Percentiles rank a stretch among this genome's conserved stretches.
These are phyloP conservation scores for Cucurbita pepo DNA, from an alignment of 306 rosid species.

Conservation along the genomic window DNA sequence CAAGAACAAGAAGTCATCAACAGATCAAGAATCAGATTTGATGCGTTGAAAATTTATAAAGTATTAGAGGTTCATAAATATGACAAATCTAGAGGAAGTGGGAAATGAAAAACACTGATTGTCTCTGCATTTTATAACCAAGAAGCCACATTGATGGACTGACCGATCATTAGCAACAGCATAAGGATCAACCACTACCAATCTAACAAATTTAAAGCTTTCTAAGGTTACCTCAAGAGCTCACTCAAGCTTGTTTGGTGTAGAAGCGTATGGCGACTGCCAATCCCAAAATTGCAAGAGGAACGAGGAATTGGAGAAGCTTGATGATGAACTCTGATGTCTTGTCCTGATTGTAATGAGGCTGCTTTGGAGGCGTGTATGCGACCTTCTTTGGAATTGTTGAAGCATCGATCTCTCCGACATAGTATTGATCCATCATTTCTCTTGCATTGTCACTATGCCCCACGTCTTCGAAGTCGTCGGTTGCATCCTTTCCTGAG, in stretches of 20 bases:
- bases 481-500: too few species aligned
- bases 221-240: neutral
- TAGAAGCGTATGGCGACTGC: too few species aligned
- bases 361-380: too few species aligned
- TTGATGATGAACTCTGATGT: too few species aligned
- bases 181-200: neutral
- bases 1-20: neutral
- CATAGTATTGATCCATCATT: too few species aligned
- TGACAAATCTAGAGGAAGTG: neutral
- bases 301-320: too few species aligned
- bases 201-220: neutral
- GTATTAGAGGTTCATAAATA: neutral
- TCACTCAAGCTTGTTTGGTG: constrained; percentile 15
- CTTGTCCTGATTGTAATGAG: too few species aligned
- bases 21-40: neutral
- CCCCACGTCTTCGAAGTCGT: too few species aligned
- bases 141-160: neutral
- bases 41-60: neutral
- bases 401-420: too few species aligned
- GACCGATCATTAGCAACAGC: neutral
- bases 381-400: too few species aligned
- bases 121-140: neutral
- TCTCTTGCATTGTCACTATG: too few species aligned
- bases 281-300: too few species aligned
- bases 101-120: neutral